Evolutionary conservation across 768 basidiomycete species (phyloP), one percentile per base, ranked within the genome.

Genomic region (Collybia mongolica): DNA sequence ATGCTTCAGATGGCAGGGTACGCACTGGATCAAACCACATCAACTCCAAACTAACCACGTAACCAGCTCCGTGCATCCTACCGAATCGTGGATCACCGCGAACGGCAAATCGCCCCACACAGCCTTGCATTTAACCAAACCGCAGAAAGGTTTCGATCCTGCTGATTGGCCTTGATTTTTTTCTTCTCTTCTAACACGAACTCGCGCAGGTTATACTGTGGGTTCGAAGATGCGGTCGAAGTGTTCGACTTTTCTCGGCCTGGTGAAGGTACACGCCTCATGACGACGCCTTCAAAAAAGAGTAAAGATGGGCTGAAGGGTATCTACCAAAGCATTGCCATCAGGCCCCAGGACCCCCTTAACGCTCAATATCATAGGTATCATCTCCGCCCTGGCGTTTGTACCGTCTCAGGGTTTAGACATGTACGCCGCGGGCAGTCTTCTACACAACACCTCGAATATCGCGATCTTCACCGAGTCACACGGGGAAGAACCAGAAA

Each of bases 11-110:
- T 60, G 92, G 90, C 38, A 72, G 84, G 64, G 95, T 93, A 60
- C 42, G 79, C 61, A 8, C 36, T 41, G 11, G 14, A 45, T 12
- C 17, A 12, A 24, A 14, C 37, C n/a, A 15, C 12, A 8, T 9
- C 5, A 8, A 17, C 11, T 14, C 14, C 19, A 35, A 43, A 42
- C n/a, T 42, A 8, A 32, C 26, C 28, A 20, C 19, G 35, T 18
- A 42, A 35, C 37, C 61, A 97, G 95, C 79, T 92, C 17, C 82
- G 95, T 15, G 96, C 94, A 0, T 94, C 92, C 1, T 98, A 98
- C 65, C 76, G 76, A 36, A 96, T 98, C 35, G 80, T 98, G 8
- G 94, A 98, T 65, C 95, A 98, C 59, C 75, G 88, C n/a, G 96
- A 98, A 68, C 80, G 94, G 26, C 83, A 91, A 47, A 74, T 97